Evolutionary conservation across 768 basidiomycete species (phyloP).

Genomic region (Mycena filopes): DNA sequence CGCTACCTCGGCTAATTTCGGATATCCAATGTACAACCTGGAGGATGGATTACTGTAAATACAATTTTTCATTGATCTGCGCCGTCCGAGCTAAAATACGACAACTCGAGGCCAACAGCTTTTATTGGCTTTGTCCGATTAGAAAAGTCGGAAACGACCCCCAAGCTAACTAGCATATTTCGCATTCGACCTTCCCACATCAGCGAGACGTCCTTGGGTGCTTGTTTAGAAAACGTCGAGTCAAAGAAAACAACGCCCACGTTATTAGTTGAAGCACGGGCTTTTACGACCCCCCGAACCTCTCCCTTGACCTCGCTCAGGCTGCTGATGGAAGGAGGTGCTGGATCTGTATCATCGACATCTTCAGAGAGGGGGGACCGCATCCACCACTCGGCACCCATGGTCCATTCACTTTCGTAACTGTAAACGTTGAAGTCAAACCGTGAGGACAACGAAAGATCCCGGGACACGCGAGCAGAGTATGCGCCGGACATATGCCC

Average conservation of each 20-base stretch:
- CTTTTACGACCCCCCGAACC: slow-evolving; percentile 88
- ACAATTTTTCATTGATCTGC: slow-evolving; percentile 4
- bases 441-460: slow-evolving; percentile 87
- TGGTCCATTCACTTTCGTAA: slow-evolving; percentile 95
- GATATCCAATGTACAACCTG: slow-evolving; percentile 20
- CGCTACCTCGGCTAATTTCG: slow-evolving; percentile 17
- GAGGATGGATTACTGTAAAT: slow-evolving; percentile 1
- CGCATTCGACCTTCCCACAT: slow-evolving; percentile 95
- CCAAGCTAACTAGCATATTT: slow-evolving; percentile 89
- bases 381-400: slow-evolving; percentile 98
- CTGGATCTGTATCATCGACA: slow-evolving; percentile 29
- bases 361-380: slow-evolving; percentile 59
- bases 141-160: slow-evolving; percentile 91
- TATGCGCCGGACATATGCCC: slow-evolving; percentile 94
- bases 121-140: slow-evolving; percentile 88
- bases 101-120: slow-evolving; percentile 91
- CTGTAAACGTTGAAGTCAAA: slow-evolving; percentile 98
- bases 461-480: slow-evolving; percentile 85
- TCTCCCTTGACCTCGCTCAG: slow-evolving; percentile 43
- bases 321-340: slow-evolving; percentile 27
- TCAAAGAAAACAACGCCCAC: slow-evolving; percentile 55
- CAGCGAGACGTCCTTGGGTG: slow-evolving; percentile 75
- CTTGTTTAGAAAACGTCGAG: slow-evolving; percentile 40
- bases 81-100: slow-evolving; percentile 82
- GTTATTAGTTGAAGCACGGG: slow-evolving; percentile 88